Evolutionary conservation across 805 yeast genomes (phyloP).

Genomic region (Ogataea salicorniae): DNA sequence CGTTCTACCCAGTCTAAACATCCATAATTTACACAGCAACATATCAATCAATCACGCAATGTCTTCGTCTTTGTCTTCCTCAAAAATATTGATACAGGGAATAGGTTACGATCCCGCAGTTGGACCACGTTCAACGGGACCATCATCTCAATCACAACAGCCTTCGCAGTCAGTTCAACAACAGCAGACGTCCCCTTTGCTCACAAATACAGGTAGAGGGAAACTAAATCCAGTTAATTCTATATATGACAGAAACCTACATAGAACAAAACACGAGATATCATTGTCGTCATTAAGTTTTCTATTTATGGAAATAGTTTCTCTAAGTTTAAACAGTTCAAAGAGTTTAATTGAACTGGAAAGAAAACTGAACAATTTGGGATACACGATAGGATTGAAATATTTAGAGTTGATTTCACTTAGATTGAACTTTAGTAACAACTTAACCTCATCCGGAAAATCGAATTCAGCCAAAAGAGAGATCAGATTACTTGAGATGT

Average conservation of each 20-base stretch:
- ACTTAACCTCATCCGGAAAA: constrained; percentile 43
- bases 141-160: constrained; percentile 7
- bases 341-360: constrained; percentile 67
- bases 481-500: constrained; percentile 61
- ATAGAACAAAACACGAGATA: constrained; percentile 62
- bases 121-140: constrained; percentile 28
- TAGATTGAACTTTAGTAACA: constrained; percentile 51
- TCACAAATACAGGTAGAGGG: constrained; percentile 2
- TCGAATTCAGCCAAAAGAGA: constrained; percentile 66
- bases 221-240: constrained; percentile 19
- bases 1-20: not conserved
- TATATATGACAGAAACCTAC: constrained; percentile 66
- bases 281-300: constrained; percentile 63
- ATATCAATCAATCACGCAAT: constrained; percentile 1
- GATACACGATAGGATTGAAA: constrained; percentile 73
- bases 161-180: constrained; percentile 2
- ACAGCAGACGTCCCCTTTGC: not conserved
- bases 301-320: constrained; percentile 65
- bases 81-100: constrained; percentile 16
- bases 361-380: constrained; percentile 56
- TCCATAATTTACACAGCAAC: not conserved
- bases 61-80: constrained; percentile 16
- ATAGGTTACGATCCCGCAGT: constrained; percentile 27
- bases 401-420: constrained; percentile 62
- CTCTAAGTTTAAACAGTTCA: constrained; percentile 55